Conservation (phyloP, 495 filamentous ascomycete species). For the Aspergillus carlsbadensis region DNA sequence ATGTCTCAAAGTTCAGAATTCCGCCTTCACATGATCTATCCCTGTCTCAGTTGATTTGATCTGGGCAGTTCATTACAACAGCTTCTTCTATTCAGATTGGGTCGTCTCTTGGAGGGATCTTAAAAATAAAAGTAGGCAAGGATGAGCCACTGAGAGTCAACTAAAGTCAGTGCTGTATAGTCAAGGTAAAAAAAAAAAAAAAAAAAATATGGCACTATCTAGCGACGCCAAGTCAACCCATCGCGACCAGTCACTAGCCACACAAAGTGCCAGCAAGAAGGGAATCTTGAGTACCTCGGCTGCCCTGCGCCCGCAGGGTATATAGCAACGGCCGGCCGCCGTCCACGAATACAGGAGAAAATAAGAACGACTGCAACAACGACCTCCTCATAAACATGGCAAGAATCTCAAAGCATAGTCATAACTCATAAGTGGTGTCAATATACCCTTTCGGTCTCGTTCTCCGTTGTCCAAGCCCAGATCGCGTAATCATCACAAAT, state of each 20-base stretch:
- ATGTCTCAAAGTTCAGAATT: background rate
- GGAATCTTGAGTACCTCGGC: background rate
- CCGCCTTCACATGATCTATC: background rate
- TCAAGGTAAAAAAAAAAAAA: too few species aligned
- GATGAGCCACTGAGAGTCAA: too few species aligned
- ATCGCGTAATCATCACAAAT: constrained; percentile 12
- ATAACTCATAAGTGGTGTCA: constrained; percentile 3
- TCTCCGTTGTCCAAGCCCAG: background rate
- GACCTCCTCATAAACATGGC: background rate
- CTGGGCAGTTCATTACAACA: too few species aligned
- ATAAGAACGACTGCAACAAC: too few species aligned
- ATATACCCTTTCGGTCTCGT: background rate
- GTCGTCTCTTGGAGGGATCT: too few species aligned
- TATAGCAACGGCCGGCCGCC: background rate
- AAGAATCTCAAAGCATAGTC: constrained; percentile 1
- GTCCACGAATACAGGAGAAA: background rate
- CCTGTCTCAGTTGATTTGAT: too few species aligned
- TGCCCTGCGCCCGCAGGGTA: background rate
- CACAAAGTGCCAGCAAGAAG: background rate
- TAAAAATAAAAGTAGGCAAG: too few species aligned
- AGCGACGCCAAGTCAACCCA: too few species aligned
- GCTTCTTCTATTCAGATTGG: too few species aligned
- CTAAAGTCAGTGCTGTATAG: too few species aligned
- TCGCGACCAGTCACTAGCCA: background rate
- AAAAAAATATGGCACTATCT: too few species aligned